Base-by-base conservation (phyloP, 1,284 basidiomycete genomes). In the Salmacisia buchloeana region DNA sequence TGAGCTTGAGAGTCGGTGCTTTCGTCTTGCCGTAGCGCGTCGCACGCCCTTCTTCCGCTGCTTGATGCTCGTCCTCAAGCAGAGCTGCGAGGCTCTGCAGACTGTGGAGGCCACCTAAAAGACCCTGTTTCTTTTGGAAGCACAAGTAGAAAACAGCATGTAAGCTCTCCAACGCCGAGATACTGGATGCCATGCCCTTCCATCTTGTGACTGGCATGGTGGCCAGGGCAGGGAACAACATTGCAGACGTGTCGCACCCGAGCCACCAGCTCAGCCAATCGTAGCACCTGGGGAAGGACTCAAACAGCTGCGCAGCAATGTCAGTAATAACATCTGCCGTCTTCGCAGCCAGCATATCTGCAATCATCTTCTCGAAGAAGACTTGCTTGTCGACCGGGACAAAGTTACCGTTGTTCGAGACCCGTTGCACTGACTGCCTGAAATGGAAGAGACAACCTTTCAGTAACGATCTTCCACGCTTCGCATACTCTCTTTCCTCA, bases 381-480 rank as follows among this genome's bases (percentile, higher is more conserved):
- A 15, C 15, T n/a, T 54, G 49, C 49, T 54, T 54, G 25, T 29
- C 21, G 29, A 33, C 34, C 2, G 49, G 49, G 29, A 54, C 49
- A n/a, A 54, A 54, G 49, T 54, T 54, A 2, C 49, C 49, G 49
- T 54, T 54, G 25, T 12, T n/a, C 25, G 31, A 10, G 27, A 54
- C 25, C 23, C 49, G 25, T 15, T 54, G 49, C 25, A 54, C 49
- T 15, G 29, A 54, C 31, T 54, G 27, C 13, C 31, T 12, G 29
- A 54, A 54, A n/a, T 54, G 25, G 34, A 54, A 54, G 7, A 38
- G 35, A 33, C 49, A 54, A 31, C 49, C 49, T 54, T 31, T 54
- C 12, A 54, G 49, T 7, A 54, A 33, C 15, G 25, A 12, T 15
- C 15, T 34, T 18, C 27, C 25, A 31, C 49, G 5, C 6, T 6